These are phyloP conservation scores for Globisporangium spiculum DNA, from an alignment of 352 stramenopile species.

Conservation along the genomic window DNA sequence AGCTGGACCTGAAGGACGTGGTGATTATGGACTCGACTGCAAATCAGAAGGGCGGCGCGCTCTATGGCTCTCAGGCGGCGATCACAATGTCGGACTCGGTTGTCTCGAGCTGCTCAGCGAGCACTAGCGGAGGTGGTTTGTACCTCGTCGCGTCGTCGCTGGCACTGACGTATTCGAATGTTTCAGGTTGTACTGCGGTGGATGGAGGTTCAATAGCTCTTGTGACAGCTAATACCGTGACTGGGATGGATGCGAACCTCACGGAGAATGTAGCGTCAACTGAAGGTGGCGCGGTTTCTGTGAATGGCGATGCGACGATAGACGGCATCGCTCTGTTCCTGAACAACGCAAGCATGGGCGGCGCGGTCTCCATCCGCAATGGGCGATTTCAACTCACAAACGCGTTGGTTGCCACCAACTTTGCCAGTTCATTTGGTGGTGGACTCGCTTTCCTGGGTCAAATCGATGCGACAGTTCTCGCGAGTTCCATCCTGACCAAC, in stretches of 20 bases:
- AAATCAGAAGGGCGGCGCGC: constrained; percentile 25
- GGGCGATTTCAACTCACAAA: neutral
- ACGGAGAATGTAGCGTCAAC: constrained; percentile 12
- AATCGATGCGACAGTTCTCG: neutral
- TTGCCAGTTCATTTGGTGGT: constrained; percentile 4
- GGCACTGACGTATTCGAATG: constrained; percentile 7
- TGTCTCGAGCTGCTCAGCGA: constrained; percentile 23
- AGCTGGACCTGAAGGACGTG: constrained; percentile 24
- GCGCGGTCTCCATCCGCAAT: neutral
- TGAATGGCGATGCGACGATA: constrained; percentile 1
- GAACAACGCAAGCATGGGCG: constrained; percentile 13
- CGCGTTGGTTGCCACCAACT: constrained; percentile 1
- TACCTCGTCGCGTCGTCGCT: constrained; percentile 18
- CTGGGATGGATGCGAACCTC: constrained; percentile 12
- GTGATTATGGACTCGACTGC: constrained; percentile 21
- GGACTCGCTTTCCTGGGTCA: constrained; percentile 5
- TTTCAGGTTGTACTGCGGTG: constrained; percentile 6
- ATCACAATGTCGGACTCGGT: constrained; percentile 22
- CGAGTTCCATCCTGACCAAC: neutral
- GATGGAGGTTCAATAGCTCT: constrained; percentile 15
- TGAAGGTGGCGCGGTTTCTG: constrained; percentile 11
- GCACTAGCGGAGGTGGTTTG: constrained; percentile 23
- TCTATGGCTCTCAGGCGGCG: constrained; percentile 25
- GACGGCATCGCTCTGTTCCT: neutral
- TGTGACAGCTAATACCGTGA: neutral